Percentiles rank a stretch among this genome's conserved stretches.
Conservation (phyloP, 1,139 yeast species). For the Yamadazyma friedrichii region DNA sequence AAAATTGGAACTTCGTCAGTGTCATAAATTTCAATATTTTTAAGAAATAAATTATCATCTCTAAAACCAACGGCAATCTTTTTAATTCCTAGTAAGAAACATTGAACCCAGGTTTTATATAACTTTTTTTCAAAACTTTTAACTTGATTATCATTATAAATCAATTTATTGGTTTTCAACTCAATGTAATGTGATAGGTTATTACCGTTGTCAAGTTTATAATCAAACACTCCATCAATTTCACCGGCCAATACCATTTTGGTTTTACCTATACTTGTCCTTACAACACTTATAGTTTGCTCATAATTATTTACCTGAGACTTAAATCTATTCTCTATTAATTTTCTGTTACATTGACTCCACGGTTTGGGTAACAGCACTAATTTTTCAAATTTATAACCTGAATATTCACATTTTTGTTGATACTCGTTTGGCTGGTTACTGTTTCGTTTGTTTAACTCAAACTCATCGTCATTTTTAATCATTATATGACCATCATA, state of each 20-base stretch:
- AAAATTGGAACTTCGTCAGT: conserved; percentile 76
- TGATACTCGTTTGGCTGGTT: conserved; percentile 35
- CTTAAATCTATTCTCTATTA: conserved; percentile 63
- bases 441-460: conserved; percentile 25
- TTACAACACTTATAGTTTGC: conserved; percentile 75
- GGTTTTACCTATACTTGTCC: conserved; percentile 78
- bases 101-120: conserved; percentile 88
- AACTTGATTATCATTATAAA: conserved; percentile 53
- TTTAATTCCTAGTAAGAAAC: conserved; percentile 81
- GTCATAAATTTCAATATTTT: conserved; percentile 68
- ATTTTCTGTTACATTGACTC: conserved; percentile 61
- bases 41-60: conserved; percentile 63
- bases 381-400: conserved; percentile 81
- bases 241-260: conserved; percentile 81
- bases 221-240: conserved; percentile 87
- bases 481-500: conserved; percentile 87
- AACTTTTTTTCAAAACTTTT: conserved; percentile 69
- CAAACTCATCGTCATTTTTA: conserved; percentile 53
- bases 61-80: conserved; percentile 83
- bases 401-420: conserved; percentile 55
- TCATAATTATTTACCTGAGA: conserved; percentile 65
- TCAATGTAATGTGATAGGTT: conserved; percentile 79
- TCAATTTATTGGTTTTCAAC: conserved; percentile 66
- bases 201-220: conserved; percentile 43
- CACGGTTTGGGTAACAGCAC: conserved; percentile 79